These are phyloP conservation scores for Rhodotorula babjevae DNA, from an alignment of 768 basidiomycete genomes.

Conservation along the genomic window DNA sequence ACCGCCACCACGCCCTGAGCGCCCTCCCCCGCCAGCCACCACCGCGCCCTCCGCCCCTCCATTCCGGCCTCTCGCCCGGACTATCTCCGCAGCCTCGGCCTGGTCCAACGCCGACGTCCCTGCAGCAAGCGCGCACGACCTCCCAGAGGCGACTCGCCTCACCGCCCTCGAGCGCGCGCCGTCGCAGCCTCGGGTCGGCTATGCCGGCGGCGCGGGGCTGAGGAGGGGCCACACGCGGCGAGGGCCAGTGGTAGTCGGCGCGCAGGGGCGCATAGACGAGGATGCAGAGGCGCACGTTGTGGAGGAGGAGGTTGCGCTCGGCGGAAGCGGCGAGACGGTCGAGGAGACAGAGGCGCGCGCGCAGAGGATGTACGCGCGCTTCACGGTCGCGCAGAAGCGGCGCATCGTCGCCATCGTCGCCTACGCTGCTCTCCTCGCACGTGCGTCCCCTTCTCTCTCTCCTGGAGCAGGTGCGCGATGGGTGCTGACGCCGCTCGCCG, in stretches of 20 bases:
- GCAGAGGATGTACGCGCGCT: conserved; percentile 12
- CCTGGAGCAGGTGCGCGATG: too few species aligned
- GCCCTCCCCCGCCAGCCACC: too few species aligned
- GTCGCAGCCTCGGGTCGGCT: background rate
- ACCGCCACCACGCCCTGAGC: too few species aligned
- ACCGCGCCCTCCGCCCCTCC: too few species aligned
- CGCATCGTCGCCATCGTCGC: background rate
- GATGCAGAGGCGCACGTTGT: background rate
- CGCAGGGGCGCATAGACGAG: background rate
- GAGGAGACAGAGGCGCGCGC: conserved; percentile 1
- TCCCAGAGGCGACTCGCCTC: background rate
- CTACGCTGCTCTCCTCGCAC: conserved; percentile 1
- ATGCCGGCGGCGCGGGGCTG: background rate
- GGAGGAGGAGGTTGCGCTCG: conserved; percentile 1
- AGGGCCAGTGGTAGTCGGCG: background rate
- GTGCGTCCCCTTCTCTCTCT: background rate
- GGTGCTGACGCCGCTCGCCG: background rate
- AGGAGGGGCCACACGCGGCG: background rate
- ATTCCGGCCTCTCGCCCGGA: background rate
- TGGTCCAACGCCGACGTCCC: background rate
- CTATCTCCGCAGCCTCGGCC: background rate
- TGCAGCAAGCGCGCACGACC: background rate
- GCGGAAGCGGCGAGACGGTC: background rate
- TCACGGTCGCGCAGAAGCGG: background rate
- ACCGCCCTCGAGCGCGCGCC: background rate